Conservation (phyloP, 2,329 filamentous ascomycete species). For the Calcarisporium arbuscula region DNA sequence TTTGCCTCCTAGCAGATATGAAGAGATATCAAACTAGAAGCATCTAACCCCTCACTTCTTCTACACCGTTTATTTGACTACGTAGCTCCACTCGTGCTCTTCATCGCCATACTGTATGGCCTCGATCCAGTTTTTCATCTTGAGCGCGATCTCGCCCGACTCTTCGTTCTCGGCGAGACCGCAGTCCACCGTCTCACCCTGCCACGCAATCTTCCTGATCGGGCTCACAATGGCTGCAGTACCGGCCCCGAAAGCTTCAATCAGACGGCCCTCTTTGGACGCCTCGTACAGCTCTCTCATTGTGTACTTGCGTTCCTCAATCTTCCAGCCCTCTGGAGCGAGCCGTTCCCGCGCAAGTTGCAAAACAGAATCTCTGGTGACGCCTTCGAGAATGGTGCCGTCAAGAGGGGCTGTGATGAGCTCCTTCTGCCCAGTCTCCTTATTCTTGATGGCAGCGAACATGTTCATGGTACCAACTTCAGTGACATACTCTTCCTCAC, state of each 20-base stretch:
- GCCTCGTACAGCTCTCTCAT: conserved; percentile 83
- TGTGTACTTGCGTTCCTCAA: conserved; percentile 84
- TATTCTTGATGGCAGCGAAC: conserved; percentile 79
- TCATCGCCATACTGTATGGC: conserved; percentile 91
- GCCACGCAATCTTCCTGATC: conserved; percentile 84
- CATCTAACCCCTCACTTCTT: no score
- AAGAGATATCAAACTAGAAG: no score
- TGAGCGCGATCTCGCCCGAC: conserved; percentile 75
- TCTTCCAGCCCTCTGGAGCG: conserved; percentile 76
- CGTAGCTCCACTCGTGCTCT: conserved; percentile 82
- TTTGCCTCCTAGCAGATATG: no score
- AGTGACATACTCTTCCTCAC: conserved; percentile 89
- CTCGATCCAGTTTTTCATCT: conserved; percentile 97
- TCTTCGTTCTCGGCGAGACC: conserved; percentile 76
- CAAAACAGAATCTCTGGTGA: conserved; percentile 90
- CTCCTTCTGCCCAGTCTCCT: conserved; percentile 84
- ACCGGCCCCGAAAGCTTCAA: conserved; percentile 91
- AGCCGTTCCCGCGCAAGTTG: conserved; percentile 77
- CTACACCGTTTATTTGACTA: conserved; percentile 19
- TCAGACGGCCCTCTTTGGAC: conserved; percentile 71
- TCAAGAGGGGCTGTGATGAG: conserved; percentile 92
- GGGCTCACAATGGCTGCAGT: conserved; percentile 93
- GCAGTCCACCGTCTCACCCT: conserved; percentile 73
- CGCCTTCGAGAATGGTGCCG: conserved; percentile 92
- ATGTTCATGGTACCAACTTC: conserved; percentile 99